Percentiles rank a stretch among this genome's conserved stretches.
phyloP scores from a whole-genome alignment of 352 stramenopile species.

The Pythium insidiosum region DNA sequence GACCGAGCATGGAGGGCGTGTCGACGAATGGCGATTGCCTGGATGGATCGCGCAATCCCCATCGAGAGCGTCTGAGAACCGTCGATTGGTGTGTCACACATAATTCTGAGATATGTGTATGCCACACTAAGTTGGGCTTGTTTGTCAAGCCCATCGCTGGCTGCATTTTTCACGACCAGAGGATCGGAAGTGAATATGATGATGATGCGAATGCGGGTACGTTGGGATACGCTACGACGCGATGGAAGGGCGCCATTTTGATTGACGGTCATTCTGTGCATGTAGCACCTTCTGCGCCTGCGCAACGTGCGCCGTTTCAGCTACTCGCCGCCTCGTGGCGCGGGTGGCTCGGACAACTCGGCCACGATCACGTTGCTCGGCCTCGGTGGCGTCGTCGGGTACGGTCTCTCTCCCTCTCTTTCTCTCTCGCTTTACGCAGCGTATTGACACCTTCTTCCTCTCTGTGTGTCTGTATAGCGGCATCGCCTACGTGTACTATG shows the following conservation, averaged over 20 bases:
- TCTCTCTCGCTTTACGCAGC: too few relatives aligned
- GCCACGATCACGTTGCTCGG: slow-evolving; percentile 74
- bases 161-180: too few relatives aligned
- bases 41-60: too few relatives aligned
- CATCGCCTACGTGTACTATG: slow-evolving; percentile 79
- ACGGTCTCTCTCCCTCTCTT: neutral
- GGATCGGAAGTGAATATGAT: too few relatives aligned
- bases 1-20: slow-evolving; percentile 11
- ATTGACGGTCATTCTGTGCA: neutral
- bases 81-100: too few relatives aligned
- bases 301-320: slow-evolving; percentile 45
- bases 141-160: too few relatives aligned
- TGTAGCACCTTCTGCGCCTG: slow-evolving; percentile 13
- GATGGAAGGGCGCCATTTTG: neutral
- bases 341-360: slow-evolving; percentile 66
- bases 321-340: slow-evolving; percentile 53
- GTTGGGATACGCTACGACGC: too few relatives aligned
- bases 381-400: slow-evolving; percentile 57
- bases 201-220: too few relatives aligned
- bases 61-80: too few relatives aligned
- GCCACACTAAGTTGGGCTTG: too few relatives aligned
- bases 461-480: slow-evolving; percentile 20
- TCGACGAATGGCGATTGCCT: too few relatives aligned
- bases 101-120: too few relatives aligned
- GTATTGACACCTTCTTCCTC: slow-evolving; percentile 3